Percentiles rank a stretch among this genome's conserved stretches.
Conservation (phyloP, 1,284 basidiomycete genomes). For the Sphaerobolus stellatus region DNA sequence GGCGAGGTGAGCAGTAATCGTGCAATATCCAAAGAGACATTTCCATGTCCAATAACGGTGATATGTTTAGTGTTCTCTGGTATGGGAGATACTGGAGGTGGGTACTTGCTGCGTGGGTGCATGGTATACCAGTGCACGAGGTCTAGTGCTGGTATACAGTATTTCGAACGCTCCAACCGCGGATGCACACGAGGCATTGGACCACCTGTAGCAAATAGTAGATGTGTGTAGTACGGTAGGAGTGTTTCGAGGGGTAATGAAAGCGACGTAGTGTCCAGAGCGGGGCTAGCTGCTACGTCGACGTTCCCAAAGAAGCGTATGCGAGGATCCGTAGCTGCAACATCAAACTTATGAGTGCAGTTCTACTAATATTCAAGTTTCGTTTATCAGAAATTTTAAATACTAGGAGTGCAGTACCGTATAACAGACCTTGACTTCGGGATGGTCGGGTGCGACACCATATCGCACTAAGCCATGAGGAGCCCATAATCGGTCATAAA, state of each 20-base stretch:
- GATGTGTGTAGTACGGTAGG: slow-evolving; percentile 72
- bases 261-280: slow-evolving; percentile 17
- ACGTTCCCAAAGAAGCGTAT: slow-evolving; percentile 94
- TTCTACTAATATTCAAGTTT: slow-evolving; percentile 58
- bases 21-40: slow-evolving; percentile 93
- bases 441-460: slow-evolving; percentile 98
- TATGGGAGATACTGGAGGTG: no score
- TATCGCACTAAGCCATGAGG: slow-evolving; percentile 95
- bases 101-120: slow-evolving; percentile 61
- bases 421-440: slow-evolving; percentile 87
- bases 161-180: slow-evolving; percentile 47
- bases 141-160: slow-evolving; percentile 77
- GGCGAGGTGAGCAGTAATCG: slow-evolving; percentile 81
- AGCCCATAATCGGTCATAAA: slow-evolving; percentile 92
- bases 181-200: slow-evolving; percentile 59
- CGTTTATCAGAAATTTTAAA: not conserved
- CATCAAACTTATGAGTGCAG: slow-evolving; percentile 94
- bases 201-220: slow-evolving; percentile 82
- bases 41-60: slow-evolving; percentile 91
- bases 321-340: slow-evolving; percentile 68
- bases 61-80: slow-evolving; percentile 73
- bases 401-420: not conserved
- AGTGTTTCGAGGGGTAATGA: slow-evolving; percentile 60
- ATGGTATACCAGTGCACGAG: slow-evolving; percentile 98
- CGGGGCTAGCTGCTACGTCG: slow-evolving; percentile 50